phyloP scores from a whole-genome alignment of 805 yeast genomes.

The Lachancea nothofagi region DNA sequence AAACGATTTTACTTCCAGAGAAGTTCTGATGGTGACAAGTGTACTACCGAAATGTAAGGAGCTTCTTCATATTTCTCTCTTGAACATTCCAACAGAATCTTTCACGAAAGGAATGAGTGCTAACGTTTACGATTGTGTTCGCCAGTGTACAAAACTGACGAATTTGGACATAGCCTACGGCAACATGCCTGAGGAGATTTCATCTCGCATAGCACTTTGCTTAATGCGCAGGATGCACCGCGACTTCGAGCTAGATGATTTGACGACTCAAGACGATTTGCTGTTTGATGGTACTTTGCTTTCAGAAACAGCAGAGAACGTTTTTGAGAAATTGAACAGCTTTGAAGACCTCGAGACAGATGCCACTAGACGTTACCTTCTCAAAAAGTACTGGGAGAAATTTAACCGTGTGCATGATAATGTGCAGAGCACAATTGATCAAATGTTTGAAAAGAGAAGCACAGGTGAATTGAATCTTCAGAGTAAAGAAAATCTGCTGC shows the following conservation, averaged over 20 bases:
- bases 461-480: slow-evolving; percentile 50
- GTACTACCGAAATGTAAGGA: slow-evolving; percentile 62
- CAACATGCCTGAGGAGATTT: slow-evolving; percentile 53
- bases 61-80: slow-evolving; percentile 62
- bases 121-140: slow-evolving; percentile 64
- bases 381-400: slow-evolving; percentile 39
- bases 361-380: slow-evolving; percentile 35
- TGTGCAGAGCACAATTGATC: slow-evolving; percentile 47
- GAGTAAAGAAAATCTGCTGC: slow-evolving; percentile 70
- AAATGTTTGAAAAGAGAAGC: slow-evolving; percentile 52
- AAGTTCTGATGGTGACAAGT: slow-evolving; percentile 57
- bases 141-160: slow-evolving; percentile 56
- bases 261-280: slow-evolving; percentile 47
- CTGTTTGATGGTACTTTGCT: slow-evolving; percentile 71
- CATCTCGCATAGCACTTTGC: slow-evolving; percentile 69
- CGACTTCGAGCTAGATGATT: slow-evolving; percentile 31
- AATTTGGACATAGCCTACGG: slow-evolving; percentile 64
- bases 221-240: slow-evolving; percentile 64
- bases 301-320: slow-evolving; percentile 66
- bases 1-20: slow-evolving; percentile 51
- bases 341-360: slow-evolving; percentile 34
- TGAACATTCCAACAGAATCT: slow-evolving; percentile 46
- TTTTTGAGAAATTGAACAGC: slow-evolving; percentile 40
- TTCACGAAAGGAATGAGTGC: slow-evolving; percentile 57
- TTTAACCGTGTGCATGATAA: slow-evolving; percentile 33